These are phyloP conservation scores for Edaphochlamys debaryana DNA, from an alignment of 139 green algal genomes.

Conservation along the genomic window DNA sequence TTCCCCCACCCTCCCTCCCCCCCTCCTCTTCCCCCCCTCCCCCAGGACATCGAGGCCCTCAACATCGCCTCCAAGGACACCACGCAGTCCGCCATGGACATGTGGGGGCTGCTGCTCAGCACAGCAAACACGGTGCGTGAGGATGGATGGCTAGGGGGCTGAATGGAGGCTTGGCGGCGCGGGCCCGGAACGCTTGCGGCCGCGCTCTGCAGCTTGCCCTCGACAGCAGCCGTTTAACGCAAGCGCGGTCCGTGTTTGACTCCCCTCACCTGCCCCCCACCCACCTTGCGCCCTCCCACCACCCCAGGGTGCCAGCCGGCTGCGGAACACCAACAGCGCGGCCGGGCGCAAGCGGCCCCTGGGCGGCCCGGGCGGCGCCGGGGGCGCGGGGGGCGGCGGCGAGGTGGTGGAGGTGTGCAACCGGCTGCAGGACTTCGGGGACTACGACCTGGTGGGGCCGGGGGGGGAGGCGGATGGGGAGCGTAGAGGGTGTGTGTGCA, in stretches of 20 bases:
- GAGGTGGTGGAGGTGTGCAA: constrained; percentile 54
- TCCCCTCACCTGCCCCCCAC: no score
- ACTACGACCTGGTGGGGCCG: constrained; percentile 78
- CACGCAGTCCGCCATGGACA: constrained; percentile 65
- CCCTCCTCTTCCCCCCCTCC: background rate
- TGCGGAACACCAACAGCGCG: constrained; percentile 4
- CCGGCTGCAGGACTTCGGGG: constrained; percentile 78
- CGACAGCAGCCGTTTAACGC: no score
- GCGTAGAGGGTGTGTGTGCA: no score
- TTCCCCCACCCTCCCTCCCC: background rate
- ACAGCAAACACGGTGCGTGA: no score
- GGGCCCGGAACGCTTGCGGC: no score
- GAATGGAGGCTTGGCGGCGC: no score
- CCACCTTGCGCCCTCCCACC: no score
- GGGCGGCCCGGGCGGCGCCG: background rate
- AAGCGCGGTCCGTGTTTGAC: no score
- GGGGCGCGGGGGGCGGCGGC: background rate
- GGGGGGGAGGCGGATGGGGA: no score
- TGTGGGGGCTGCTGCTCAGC: constrained; percentile 76
- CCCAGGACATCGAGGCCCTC: constrained; percentile 40
- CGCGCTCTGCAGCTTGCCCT: no score
- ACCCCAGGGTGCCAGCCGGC: no score
- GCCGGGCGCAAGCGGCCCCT: background rate
- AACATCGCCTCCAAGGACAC: constrained; percentile 85
- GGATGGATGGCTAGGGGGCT: no score